Percentiles rank a stretch among this genome's conserved stretches.
phyloP scores from a whole-genome alignment of 306 rosid genomes.

The Acacia confusa region DNA sequence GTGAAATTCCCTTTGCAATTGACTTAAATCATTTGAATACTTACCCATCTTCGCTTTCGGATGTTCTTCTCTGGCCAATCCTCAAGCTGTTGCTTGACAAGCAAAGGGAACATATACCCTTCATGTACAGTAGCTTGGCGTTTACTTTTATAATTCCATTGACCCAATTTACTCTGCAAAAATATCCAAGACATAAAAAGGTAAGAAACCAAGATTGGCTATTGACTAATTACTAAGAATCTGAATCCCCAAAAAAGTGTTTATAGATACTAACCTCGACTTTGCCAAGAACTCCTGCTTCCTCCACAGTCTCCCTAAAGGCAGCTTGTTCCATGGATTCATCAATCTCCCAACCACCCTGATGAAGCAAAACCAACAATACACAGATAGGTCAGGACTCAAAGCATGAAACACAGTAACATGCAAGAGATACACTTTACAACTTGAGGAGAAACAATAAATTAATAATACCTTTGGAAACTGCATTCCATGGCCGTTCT shows the following conservation, averaged over 20 bases:
- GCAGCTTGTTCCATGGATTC: constrained; percentile 89
- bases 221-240: neutral
- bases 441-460: neutral
- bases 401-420: neutral
- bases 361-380: constrained; percentile 38
- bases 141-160: constrained; percentile 81
- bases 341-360: constrained; percentile 98
- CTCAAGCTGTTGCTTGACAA: constrained; percentile 61
- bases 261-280: constrained; percentile 61
- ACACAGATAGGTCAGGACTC: constrained; percentile 30
- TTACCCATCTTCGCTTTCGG: constrained; percentile 78
- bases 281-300: constrained; percentile 83
- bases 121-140: constrained; percentile 59
- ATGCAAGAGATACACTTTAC: neutral
- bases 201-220: constrained; percentile 28
- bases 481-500: constrained; percentile 77
- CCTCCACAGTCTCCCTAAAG: constrained; percentile 78
- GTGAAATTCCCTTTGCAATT: constrained; percentile 8
- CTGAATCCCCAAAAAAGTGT: neutral
- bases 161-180: constrained; percentile 65
- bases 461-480: constrained; percentile 75
- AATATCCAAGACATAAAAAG: neutral
- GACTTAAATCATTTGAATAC: constrained; percentile 23
- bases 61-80: constrained; percentile 76
- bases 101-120: constrained; percentile 83